Percentiles rank a stretch among this genome's conserved stretches.
These are phyloP conservation scores for Neoboletus magnificus DNA, from an alignment of 768 basidiomycete genomes.

Conservation along the genomic window DNA sequence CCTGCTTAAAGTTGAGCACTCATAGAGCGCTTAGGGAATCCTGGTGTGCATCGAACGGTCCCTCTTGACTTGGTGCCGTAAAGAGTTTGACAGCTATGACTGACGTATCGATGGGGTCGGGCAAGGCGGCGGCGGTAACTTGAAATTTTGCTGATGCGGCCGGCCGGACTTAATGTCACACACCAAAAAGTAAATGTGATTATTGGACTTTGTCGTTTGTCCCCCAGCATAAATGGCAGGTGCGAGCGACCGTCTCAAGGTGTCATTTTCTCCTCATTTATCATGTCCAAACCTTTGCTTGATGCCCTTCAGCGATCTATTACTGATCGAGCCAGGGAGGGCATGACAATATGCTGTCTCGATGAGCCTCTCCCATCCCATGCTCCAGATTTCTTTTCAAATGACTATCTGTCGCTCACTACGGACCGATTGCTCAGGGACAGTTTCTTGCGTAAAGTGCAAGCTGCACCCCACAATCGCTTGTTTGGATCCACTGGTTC, in stretches of 20 bases:
- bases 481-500: slow-evolving; percentile 51
- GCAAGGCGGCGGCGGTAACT: too few species aligned
- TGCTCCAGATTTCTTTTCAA: slow-evolving; percentile 41
- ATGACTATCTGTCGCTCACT: slow-evolving; percentile 50
- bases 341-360: slow-evolving; percentile 10
- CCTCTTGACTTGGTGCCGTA: too few species aligned
- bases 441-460: slow-evolving; percentile 28
- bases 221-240: slow-evolving; percentile 8
- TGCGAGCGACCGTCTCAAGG: not conserved
- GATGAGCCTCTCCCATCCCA: slow-evolving; percentile 17
- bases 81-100: too few species aligned
- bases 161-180: too few species aligned
- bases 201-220: too few species aligned
- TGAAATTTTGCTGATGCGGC: too few species aligned
- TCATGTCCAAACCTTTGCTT: slow-evolving; percentile 13
- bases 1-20: too few species aligned
- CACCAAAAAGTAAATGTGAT: too few species aligned
- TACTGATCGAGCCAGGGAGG: not conserved
- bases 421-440: slow-evolving; percentile 32
- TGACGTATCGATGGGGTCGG: too few species aligned
- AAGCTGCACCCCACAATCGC: slow-evolving; percentile 12
- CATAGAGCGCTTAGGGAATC: too few species aligned
- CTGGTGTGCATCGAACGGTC: too few species aligned
- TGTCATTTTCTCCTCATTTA: not conserved
- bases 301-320: slow-evolving; percentile 15